A percentile compares a stretch with the other conserved stretches of the same genome.
Evolutionary conservation across 306 rosid species (phyloP).

Genomic region (Citrullus amarus): DNA sequence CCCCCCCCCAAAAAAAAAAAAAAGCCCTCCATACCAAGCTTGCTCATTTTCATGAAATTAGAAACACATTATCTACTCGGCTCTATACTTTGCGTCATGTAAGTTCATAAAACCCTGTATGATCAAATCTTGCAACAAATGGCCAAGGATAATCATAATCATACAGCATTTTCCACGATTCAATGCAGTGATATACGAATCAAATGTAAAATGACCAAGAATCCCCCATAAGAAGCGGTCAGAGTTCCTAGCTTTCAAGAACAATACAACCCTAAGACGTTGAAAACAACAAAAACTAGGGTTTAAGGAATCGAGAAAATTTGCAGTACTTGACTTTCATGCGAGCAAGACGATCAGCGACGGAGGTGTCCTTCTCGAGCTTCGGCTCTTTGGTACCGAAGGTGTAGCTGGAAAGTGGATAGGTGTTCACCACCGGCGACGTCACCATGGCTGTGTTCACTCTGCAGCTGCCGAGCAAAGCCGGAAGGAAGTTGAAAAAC

Average conservation of each 20-base stretch:
- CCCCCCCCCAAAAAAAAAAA: too few relatives aligned
- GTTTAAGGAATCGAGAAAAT: background rate
- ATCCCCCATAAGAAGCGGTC: background rate
- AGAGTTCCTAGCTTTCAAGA: background rate
- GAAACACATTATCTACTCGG: background rate
- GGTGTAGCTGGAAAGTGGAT: slow-evolving; percentile 94
- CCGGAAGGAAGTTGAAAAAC: background rate
- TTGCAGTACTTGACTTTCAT: slow-evolving; percentile 81
- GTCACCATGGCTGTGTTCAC: slow-evolving; percentile 35
- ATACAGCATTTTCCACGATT: background rate
- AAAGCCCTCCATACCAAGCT: background rate
- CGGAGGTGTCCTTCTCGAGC: slow-evolving; percentile 99
- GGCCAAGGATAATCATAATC: background rate
- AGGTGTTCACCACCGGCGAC: slow-evolving; percentile 82
- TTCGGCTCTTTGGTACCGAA: slow-evolving; percentile 99
- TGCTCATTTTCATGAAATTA: background rate
- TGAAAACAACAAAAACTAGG: background rate
- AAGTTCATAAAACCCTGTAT: background rate
- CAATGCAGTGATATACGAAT: background rate
- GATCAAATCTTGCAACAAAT: background rate
- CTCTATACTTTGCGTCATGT: background rate
- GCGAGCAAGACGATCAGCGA: slow-evolving; percentile 99
- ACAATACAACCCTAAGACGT: background rate
- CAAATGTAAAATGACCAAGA: background rate
- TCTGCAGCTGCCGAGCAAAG: slow-evolving; percentile 5